Evolutionary conservation across 1,284 basidiomycete species (phyloP), one percentile per base, ranked within the genome.

Genomic region (Ustilago cynodontis): DNA sequence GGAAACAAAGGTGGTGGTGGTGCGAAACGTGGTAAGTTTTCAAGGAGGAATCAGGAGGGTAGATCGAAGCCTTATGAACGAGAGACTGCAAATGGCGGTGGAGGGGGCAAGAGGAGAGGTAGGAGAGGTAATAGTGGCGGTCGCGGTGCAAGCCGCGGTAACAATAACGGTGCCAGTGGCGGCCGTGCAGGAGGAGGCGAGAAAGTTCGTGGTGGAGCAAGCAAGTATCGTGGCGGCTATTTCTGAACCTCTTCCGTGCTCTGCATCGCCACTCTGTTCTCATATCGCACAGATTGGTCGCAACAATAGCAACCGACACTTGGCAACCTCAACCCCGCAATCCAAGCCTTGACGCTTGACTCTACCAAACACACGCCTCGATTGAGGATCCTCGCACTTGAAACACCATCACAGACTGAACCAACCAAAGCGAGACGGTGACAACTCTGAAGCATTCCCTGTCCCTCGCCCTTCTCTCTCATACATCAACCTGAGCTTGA

Each of bases 161-260:
- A 28, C 14, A 64, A 64, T 26, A 20, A 10, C 11, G n/a, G 53
- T 20, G 20, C n/a, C n/a, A 24, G 65, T 8, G 31, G 53, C 7
- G 20, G 41, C n/a, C 24, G 65, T 6, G 41, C 54, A 9, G 61
- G 67, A 13, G 61, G 50, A 5, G 52, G 56, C 7, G 64, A 71
- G 24, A 75, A 75, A 20, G 22, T 65, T 26, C 64, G 68, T 31
- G 73, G 68, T 3, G 66, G 68, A 3, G 68, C 68, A 8, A 76
- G 73, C 73, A 76, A 71, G 65, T 76, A 71, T 37, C 73, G 65
- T n/a, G 73, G 73, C 9, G 62, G 68, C 54, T 76, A 76, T 54
- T 71, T 76, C 35, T 75, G 29, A 64, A 2, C 13, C 13, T 14
- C 20, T 29, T 33, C 24, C 29, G 7, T 26, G 9, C 31, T 31